Percentiles rank a stretch among this genome's conserved stretches.
phyloP scores from a whole-genome alignment of 202 grass and related monocot species.

The Setaria italica region DNA sequence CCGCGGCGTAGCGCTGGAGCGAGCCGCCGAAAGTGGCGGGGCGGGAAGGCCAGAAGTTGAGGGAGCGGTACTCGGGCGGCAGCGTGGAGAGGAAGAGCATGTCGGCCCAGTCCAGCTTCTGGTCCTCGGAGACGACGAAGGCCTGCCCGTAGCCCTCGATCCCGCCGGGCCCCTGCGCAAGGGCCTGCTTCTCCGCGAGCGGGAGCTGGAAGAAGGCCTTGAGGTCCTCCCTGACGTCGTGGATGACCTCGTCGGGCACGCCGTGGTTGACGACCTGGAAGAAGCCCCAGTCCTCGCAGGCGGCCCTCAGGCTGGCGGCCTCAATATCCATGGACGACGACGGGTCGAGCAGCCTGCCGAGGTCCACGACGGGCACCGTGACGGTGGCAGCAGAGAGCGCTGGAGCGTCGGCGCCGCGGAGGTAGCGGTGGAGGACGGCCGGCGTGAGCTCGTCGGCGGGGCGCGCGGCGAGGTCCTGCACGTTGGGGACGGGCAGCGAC shows the following conservation, averaged over 20 bases:
- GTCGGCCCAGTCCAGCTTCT: constrained; percentile 73
- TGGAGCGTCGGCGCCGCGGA: not conserved
- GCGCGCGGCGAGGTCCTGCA: constrained; percentile 23
- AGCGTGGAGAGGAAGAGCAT: constrained; percentile 47
- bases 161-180: constrained; percentile 41
- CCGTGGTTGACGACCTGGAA: constrained; percentile 68
- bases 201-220: constrained; percentile 52
- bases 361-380: constrained; percentile 17
- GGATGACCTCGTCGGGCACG: constrained; percentile 34
- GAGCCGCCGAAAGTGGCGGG: constrained; percentile 53
- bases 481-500: constrained; percentile 34
- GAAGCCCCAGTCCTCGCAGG: constrained; percentile 57
- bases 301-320: constrained; percentile 28
- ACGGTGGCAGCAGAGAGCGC: too few relatives aligned
- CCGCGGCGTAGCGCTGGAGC: constrained; percentile 43
- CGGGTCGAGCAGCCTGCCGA: constrained; percentile 32
- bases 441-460: not conserved
- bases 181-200: constrained; percentile 23
- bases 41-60: constrained; percentile 45
- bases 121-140: constrained; percentile 58
- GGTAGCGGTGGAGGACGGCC: constrained; percentile 13
- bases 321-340: not conserved
- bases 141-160: constrained; percentile 68
- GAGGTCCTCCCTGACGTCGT: constrained; percentile 19
- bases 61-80: constrained; percentile 41